Evolutionary conservation across 2,329 filamentous ascomycete species (phyloP), one percentile per base, ranked within the genome.

Genomic region (Sporothrix brunneoviolacea): DNA sequence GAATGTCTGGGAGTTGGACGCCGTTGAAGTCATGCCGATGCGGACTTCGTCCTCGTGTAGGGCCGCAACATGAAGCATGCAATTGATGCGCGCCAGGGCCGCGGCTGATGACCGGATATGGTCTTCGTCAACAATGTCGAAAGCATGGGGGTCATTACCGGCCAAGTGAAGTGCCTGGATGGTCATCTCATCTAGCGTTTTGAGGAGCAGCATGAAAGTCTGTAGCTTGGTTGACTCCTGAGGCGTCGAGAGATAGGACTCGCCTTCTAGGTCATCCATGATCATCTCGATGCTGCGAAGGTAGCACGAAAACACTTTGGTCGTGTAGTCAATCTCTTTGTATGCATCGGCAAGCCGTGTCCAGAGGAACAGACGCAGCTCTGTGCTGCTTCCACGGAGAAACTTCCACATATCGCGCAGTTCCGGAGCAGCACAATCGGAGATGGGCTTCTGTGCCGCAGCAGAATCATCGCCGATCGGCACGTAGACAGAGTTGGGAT

Each of bases 321-420:
- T 90, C 0, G 80, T 72, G 60, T 96, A 95, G 8, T 86, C 80
- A 54, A 98, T 95, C 8, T 79, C 80, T 47, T 83, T 77, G 61
- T 98, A 98, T 0, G 93, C 91, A 56, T 93, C 86, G 33, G 88
- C 84, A n/a, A 98, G 76, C 45, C 89, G 83, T 55, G 86, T 84
- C 93, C 93, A 98, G 2, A 98, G 73, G 56, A 93, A 90, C 1
- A 97, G 71, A 32, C 88, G 83, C 45, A 97, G 71, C 48, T 91
- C 88, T 1, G 90, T 86, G 61, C 85, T 89, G 38, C 89, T 91
- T 42, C 80, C 83, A 48, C 86, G 77, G 4, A 98, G 73, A 56
- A 97, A 97, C 51, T 87, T 88, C 68, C 86, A 85, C 63, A 98
- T 82, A 61, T 95, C 89, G 42, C 80, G 77, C 16, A 90, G 70